Evolutionary conservation across 371 early-diverging fungal species (phyloP).

Genomic region (Sporodiniella umbellata): DNA sequence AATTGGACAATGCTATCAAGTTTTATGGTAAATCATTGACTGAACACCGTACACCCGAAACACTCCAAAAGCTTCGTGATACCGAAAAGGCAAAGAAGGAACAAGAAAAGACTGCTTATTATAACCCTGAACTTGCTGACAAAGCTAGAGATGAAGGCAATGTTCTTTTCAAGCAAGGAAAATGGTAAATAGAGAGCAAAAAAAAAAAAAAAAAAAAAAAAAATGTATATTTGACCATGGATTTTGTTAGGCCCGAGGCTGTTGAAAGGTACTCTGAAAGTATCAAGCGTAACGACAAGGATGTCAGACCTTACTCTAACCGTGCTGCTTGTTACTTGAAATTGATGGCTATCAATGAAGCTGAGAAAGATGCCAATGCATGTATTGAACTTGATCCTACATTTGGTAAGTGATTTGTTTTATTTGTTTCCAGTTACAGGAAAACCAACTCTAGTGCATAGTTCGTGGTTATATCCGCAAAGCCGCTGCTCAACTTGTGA

Average conservation of each 20-base stretch:
- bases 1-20: constrained; percentile 85
- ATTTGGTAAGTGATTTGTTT: constrained; percentile 54
- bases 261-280: constrained; percentile 95
- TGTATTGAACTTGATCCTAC: constrained; percentile 85
- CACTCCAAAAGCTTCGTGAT: constrained; percentile 86
- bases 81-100: constrained; percentile 81
- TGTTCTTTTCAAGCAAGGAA: constrained; percentile 84
- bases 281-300: constrained; percentile 91
- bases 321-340: constrained; percentile 96
- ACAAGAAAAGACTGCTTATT: constrained; percentile 83
- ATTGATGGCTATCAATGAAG: constrained; percentile 92
- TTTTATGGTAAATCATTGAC: constrained; percentile 90
- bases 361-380: constrained; percentile 91
- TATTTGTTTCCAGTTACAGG: not conserved
- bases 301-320: constrained; percentile 92
- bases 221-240: too few species aligned
- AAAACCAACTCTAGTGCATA: constrained; percentile 2
- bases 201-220: too few species aligned
- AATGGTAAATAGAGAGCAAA: constrained; percentile 49
- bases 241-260: constrained; percentile 82
- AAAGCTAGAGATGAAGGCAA: constrained; percentile 95
- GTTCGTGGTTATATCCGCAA: constrained; percentile 97
- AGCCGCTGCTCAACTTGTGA: constrained; percentile 87
- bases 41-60: constrained; percentile 94
- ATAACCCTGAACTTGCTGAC: constrained; percentile 78